Percentiles rank a stretch among this genome's conserved stretches.
Evolutionary conservation across 2,329 filamentous ascomycete genomes (phyloP).

Genomic region (Exophiala calicioides): DNA sequence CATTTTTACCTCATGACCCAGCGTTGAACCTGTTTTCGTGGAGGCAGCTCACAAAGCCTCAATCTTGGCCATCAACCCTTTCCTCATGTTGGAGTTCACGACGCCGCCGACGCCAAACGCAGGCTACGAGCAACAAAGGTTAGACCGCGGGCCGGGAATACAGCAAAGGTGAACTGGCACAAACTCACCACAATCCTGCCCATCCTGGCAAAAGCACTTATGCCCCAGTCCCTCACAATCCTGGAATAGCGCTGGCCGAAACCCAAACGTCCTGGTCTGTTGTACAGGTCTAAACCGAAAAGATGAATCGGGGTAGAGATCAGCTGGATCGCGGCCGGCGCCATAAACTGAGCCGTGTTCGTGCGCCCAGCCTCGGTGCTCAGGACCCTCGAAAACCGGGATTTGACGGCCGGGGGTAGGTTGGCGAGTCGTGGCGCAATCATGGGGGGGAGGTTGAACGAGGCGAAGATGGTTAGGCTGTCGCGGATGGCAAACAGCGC

Average conservation of each 20-base stretch:
- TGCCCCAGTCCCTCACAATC: conserved; percentile 71
- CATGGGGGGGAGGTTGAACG: conserved; percentile 83
- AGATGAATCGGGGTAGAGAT: conserved; percentile 80
- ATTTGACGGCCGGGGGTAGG: conserved; percentile 53
- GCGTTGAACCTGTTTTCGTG: no score
- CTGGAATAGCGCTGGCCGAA: conserved; percentile 60
- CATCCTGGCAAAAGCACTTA: conserved; percentile 72
- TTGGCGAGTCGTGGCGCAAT: conserved; percentile 70
- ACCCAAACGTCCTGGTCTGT: conserved; percentile 54
- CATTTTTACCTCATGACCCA: no score
- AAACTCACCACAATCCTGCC: conserved; percentile 61
- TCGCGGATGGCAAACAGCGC: conserved; percentile 75
- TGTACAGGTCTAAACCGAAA: conserved; percentile 81
- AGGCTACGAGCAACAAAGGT: conserved; percentile 44
- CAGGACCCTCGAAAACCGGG: conserved; percentile 46
- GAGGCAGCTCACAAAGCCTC: conserved; percentile 15
- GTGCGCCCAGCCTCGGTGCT: conserved; percentile 30
- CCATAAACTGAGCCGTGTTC: conserved; percentile 70
- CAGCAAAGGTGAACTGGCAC: background rate
- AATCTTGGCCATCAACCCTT: conserved; percentile 27
- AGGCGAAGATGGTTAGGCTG: conserved; percentile 83
- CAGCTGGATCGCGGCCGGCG: conserved; percentile 75
- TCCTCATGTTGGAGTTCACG: conserved; percentile 61
- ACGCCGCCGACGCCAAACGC: conserved; percentile 87
- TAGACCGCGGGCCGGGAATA: background rate